Base-by-base conservation (phyloP, 306 rosid species). In the Hylodesmum podocarpum region DNA sequence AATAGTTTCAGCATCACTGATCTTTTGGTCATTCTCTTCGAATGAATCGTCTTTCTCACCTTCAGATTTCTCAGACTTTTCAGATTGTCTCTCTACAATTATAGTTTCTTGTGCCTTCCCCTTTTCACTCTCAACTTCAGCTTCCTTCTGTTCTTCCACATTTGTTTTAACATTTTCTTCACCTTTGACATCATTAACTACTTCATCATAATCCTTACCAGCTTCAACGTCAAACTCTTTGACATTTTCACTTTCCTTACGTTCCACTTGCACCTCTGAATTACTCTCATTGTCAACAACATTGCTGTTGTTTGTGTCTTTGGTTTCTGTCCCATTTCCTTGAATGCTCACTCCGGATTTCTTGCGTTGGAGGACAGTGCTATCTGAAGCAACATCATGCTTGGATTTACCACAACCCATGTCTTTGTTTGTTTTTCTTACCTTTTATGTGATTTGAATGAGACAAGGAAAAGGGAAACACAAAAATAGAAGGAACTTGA, bases 391-490 rank as follows among this genome's bases (percentile, higher is more conserved):
- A 46, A 93, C 87, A 40, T 83, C 94, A 40, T 77, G 87, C 77
- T 93, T 93, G 15, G 97, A 93, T 78, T 93, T 89, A 49, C 96
- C 92, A 50, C 98, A 91, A 51, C 96, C 98, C 97, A 93, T 93
- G 25, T 58, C 11, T 49, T 55, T 40, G 27, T 40, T 53, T 53
- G n/a, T n/a, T n/a, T n/a, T n/a, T n/a, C n/a, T n/a, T n/a, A n/a
- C n/a, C n/a, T n/a, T n/a, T n/a, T n/a, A n/a, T n/a, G n/a, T n/a
- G n/a, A n/a, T n/a, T n/a, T n/a, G n/a, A n/a, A n/a, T n/a, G n/a
- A n/a, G n/a, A n/a, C n/a, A n/a, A n/a, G n/a, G n/a, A n/a, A n/a
- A n/a, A n/a, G n/a, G n/a, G n/a, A n/a, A n/a, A n/a, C n/a, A n/a
- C n/a, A n/a, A n/a, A n/a, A n/a, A n/a, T n/a, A n/a, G n/a, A n/a